Evolutionary conservation across 345 rosid genomes (phyloP).

Genomic region (Euclidium syriacum): DNA sequence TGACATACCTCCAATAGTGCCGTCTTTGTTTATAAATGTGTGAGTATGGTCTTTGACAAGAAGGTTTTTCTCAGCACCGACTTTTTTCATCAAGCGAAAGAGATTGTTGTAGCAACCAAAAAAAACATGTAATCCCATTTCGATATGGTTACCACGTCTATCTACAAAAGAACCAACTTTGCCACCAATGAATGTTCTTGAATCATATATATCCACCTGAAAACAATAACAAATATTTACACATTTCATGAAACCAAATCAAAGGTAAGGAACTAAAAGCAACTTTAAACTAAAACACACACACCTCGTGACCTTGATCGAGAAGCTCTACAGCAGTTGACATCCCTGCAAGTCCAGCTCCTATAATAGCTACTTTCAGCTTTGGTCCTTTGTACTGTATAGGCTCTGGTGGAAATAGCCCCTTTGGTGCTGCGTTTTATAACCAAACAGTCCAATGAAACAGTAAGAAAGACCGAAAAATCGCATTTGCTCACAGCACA

Average conservation of each 20-base stretch:
- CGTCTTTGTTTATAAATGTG: constrained; percentile 90
- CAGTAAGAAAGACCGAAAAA: neutral
- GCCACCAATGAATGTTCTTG: constrained; percentile 89
- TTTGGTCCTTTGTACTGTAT: constrained; percentile 87
- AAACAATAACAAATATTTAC: neutral
- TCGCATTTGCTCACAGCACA: neutral
- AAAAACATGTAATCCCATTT: constrained; percentile 99
- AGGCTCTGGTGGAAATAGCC: constrained; percentile 94
- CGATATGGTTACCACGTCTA: constrained; percentile 83
- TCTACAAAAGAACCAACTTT: constrained; percentile 98
- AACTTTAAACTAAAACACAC: no score
- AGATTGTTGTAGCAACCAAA: constrained; percentile 98
- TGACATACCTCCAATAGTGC: constrained; percentile 72
- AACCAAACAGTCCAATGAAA: constrained; percentile 1
- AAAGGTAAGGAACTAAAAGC: constrained; percentile 2
- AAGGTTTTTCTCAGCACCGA: constrained; percentile 84
- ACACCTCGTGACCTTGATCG: constrained; percentile 99
- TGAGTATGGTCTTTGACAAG: constrained; percentile 97
- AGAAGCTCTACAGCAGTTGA: constrained; percentile 93
- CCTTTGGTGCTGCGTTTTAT: constrained; percentile 83
- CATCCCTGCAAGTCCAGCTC: constrained; percentile 99
- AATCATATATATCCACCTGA: constrained; percentile 96
- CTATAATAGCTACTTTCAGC: constrained; percentile 94
- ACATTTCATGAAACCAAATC: neutral
- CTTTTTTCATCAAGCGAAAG: constrained; percentile 97